phyloP scores from a whole-genome alignment of 2,329 filamentous ascomycete genomes.

The Colletotrichum destructivum region DNA sequence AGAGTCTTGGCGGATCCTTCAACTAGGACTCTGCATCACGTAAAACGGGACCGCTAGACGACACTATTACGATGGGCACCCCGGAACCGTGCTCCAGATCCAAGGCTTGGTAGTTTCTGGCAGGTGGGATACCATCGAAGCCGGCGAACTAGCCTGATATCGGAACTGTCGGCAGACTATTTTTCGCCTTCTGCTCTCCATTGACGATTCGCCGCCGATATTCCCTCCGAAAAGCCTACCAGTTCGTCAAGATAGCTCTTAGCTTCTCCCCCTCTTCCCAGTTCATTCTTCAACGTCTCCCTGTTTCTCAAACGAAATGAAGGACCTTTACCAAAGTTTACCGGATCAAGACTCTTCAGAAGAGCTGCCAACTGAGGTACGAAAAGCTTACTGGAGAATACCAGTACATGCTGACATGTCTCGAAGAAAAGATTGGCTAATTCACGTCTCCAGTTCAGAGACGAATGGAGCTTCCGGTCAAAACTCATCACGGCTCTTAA shows the following conservation, averaged over 20 bases:
- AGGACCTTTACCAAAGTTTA: conserved; percentile 13
- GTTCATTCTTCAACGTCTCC: neutral
- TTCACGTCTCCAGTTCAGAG: neutral
- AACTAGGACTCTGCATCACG: neutral
- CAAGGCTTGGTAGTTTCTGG: conserved; percentile 18
- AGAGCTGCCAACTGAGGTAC: conserved; percentile 1
- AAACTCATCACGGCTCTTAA: conserved; percentile 24
- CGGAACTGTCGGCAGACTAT: neutral
- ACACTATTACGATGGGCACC: neutral
- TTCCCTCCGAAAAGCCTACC: neutral
- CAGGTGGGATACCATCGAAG: conserved; percentile 7
- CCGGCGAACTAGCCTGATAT: neutral
- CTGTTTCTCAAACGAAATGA: neutral
- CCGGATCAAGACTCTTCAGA: conserved; percentile 19
- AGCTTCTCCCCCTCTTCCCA: no score
- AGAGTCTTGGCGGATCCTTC: conserved; percentile 31
- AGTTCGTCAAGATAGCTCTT: neutral
- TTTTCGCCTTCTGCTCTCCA: neutral
- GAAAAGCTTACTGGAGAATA: neutral
- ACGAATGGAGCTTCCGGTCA: conserved; percentile 16
- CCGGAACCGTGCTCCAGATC: neutral
- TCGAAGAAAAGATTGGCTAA: neutral
- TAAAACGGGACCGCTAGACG: neutral
- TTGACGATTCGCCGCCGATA: neutral
- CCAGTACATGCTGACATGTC: neutral